phyloP scores from a whole-genome alignment of 148 eudicot species.

The Simmondsia chinensis region DNA sequence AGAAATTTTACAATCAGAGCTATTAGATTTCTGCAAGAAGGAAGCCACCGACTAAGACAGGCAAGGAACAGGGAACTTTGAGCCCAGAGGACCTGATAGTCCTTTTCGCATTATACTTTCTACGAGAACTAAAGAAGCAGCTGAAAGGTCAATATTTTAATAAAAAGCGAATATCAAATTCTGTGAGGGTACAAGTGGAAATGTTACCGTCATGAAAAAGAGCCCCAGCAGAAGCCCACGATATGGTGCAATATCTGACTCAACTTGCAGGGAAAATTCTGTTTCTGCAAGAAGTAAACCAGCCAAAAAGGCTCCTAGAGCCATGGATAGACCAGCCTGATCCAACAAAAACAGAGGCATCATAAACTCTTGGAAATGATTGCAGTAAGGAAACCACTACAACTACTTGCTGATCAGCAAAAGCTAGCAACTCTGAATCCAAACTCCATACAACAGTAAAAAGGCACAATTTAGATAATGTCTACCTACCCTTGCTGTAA shows the following conservation, averaged over 20 bases:
- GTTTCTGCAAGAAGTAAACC: conserved; percentile 99
- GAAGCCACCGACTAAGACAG: too few species aligned
- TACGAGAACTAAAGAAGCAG: too few species aligned
- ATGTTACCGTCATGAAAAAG: conserved; percentile 98
- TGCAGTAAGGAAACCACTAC: not conserved
- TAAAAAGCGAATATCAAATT: too few species aligned
- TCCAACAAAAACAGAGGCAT: conserved; percentile 6
- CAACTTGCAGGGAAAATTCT: conserved; percentile 95
- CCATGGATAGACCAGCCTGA: conserved; percentile 99
- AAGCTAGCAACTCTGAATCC: not conserved
- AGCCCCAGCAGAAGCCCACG: conserved; percentile 98
- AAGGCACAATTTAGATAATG: not conserved
- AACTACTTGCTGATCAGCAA: not conserved
- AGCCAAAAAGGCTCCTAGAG: conserved; percentile 96
- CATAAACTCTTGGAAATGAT: not conserved
- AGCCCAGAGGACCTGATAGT: too few species aligned
- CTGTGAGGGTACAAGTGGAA: too few species aligned
- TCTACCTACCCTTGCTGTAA: conserved; percentile 81
- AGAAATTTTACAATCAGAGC: too few species aligned
- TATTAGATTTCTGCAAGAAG: too few species aligned
- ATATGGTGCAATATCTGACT: conserved; percentile 99
- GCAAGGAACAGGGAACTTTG: too few species aligned
- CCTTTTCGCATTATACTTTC: too few species aligned
- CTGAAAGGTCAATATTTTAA: too few species aligned
- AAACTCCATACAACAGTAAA: too few species aligned